A percentile compares a stretch with the other conserved stretches of the same genome.
These are phyloP conservation scores for Copromyces sp. DNA, from an alignment of 495 filamentous ascomycete genomes.

Conservation along the genomic window DNA sequence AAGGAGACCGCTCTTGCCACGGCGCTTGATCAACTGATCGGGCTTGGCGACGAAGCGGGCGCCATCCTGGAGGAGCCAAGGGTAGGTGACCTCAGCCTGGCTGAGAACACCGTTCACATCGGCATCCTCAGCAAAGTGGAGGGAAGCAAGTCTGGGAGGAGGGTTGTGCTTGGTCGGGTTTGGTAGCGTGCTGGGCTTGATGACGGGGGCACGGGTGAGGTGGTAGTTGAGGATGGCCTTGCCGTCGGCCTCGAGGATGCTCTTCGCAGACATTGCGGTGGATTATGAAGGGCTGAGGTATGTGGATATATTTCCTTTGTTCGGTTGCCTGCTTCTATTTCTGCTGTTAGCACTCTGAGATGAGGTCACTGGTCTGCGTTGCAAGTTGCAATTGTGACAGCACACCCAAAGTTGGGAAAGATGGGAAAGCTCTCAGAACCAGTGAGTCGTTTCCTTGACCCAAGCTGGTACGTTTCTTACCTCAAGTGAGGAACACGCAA, in stretches of 20 bases:
- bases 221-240: slow-evolving; percentile 99
- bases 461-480: neutral
- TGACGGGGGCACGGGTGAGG: slow-evolving; percentile 93
- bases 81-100: slow-evolving; percentile 90
- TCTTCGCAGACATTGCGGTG: slow-evolving; percentile 87
- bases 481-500: slow-evolving; percentile 14
- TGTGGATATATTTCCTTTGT: slow-evolving; percentile 3
- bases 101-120: slow-evolving; percentile 77
- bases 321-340: slow-evolving; percentile 7
- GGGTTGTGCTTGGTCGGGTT: slow-evolving; percentile 80
- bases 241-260: slow-evolving; percentile 97
- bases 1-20: slow-evolving; percentile 96
- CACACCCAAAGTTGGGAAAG: neutral
- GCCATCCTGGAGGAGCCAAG: slow-evolving; percentile 74
- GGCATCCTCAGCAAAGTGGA: slow-evolving; percentile 86
- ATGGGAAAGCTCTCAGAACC: neutral
- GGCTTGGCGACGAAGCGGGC: slow-evolving; percentile 98
- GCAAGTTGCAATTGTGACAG: neutral
- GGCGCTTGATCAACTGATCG: slow-evolving; percentile 98
- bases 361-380: neutral
- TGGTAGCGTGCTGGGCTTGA: slow-evolving; percentile 95
- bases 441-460: neutral
- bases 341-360: neutral
- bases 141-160: slow-evolving; percentile 76
- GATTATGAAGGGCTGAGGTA: slow-evolving; percentile 10